phyloP scores from a whole-genome alignment of 768 basidiomycete species.

The Agaricus blazei region DNA sequence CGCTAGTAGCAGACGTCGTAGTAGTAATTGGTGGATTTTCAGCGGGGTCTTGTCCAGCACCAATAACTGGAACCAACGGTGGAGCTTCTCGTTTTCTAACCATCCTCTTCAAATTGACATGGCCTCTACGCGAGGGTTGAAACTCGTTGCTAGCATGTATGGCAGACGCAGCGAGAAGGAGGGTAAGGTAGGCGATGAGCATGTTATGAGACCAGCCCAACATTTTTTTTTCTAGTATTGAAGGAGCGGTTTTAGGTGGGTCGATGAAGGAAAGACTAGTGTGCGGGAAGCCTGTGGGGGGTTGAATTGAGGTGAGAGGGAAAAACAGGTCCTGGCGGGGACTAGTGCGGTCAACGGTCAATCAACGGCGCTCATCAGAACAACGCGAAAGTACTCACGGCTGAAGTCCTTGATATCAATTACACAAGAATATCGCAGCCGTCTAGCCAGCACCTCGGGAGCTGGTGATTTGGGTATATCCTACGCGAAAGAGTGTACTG shows the following conservation, averaged over 20 bases:
- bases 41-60: slow-evolving; percentile 25
- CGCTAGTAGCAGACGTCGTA: slow-evolving; percentile 9
- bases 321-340: slow-evolving; percentile 7
- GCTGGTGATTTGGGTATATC: background rate
- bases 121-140: slow-evolving; percentile 44
- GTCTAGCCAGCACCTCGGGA: background rate
- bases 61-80: slow-evolving; percentile 23
- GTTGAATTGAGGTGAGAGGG: slow-evolving; percentile 1
- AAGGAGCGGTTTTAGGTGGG: slow-evolving; percentile 1
- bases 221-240: slow-evolving; percentile 1
- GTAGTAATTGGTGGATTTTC: slow-evolving; percentile 10
- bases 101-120: slow-evolving; percentile 57
- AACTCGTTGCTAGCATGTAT: slow-evolving; percentile 39
- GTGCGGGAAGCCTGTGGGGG: slow-evolving; percentile 45
- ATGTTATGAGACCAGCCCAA: slow-evolving; percentile 24
- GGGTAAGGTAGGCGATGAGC: slow-evolving; percentile 55
- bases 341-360: slow-evolving; percentile 10
- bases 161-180: slow-evolving; percentile 45
- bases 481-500: background rate
- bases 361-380: slow-evolving; percentile 3
- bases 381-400: slow-evolving; percentile 1
- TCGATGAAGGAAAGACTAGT: slow-evolving; percentile 27
- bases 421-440: background rate
- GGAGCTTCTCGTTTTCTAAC: slow-evolving; percentile 46
- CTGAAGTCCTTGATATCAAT: slow-evolving; percentile 2